These are phyloP conservation scores for Suillus weaverae DNA, from an alignment of 768 basidiomycete species.

Conservation along the genomic window DNA sequence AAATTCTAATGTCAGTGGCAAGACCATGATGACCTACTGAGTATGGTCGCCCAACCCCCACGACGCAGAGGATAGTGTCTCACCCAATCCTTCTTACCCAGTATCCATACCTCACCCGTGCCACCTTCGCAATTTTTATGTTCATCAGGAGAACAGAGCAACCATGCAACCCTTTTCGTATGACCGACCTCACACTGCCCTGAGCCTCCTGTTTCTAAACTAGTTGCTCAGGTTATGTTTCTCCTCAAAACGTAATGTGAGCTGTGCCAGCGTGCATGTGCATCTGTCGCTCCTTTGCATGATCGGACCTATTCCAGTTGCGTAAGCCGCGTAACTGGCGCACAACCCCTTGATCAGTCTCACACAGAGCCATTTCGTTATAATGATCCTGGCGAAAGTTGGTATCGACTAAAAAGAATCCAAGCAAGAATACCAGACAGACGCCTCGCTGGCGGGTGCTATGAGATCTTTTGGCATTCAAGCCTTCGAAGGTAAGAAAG, in stretches of 20 bases:
- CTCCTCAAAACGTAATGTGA: conserved; percentile 30
- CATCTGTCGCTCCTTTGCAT: conserved; percentile 15
- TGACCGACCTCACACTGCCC: no score
- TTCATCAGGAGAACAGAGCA: no score
- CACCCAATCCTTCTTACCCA: no score
- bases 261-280: conserved; percentile 32
- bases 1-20: no score
- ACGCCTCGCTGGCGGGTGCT: neutral
- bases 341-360: neutral
- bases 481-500: no score
- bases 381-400: neutral
- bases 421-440: neutral
- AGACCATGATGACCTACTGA: no score
- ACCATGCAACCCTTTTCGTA: no score
- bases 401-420: conserved; percentile 9
- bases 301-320: conserved; percentile 9
- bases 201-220: neutral
- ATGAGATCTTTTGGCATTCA: neutral
- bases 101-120: no score
- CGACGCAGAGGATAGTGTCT: no score
- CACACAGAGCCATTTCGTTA: neutral
- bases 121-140: no score
- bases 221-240: conserved; percentile 6
- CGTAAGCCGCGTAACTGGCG: neutral
- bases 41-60: no score